Percentiles rank a stretch among this genome's conserved stretches.
Conservation (phyloP, 2,329 filamentous ascomycete genomes). For the Penicillium glabrum region DNA sequence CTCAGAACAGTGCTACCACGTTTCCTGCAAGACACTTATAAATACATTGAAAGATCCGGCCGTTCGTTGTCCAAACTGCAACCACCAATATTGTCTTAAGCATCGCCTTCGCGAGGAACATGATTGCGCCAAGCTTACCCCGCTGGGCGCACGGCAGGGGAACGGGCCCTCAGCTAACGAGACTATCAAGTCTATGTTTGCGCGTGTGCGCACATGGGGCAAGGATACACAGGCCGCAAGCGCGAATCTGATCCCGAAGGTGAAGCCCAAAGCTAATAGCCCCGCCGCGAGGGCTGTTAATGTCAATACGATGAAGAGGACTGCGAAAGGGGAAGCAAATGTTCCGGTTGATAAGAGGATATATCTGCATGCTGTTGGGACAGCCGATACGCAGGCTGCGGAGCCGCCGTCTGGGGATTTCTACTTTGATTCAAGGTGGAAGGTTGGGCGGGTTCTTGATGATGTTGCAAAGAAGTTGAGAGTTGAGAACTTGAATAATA, state of each 20-base stretch:
- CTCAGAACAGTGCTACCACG: conserved; percentile 51
- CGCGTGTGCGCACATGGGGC: conserved; percentile 77
- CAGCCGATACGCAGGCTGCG: conserved; percentile 77
- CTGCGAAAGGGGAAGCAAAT: conserved; percentile 86
- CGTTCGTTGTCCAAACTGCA: conserved; percentile 52
- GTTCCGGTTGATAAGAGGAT: conserved; percentile 79
- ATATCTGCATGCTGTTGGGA: conserved; percentile 87
- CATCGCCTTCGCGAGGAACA: conserved; percentile 66
- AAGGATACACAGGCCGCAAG: conserved; percentile 67
- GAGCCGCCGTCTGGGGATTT: conserved; percentile 82
- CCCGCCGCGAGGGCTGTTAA: conserved; percentile 66
- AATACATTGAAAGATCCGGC: conserved; percentile 52
- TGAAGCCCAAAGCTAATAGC: conserved; percentile 54
- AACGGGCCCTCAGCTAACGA: conserved; percentile 53
- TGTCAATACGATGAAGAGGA: conserved; percentile 77
- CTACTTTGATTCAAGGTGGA: conserved; percentile 82
- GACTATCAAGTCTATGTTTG: conserved; percentile 71
- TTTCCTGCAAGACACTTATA: conserved; percentile 53
- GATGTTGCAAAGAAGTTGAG: conserved; percentile 44
- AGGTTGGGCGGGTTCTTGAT: conserved; percentile 66
- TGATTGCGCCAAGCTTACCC: conserved; percentile 74
- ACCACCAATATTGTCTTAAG: conserved; percentile 51
- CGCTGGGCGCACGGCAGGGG: conserved; percentile 51
- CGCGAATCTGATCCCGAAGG: conserved; percentile 57
- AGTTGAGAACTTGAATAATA: conserved; percentile 49